Evolutionary conservation across 2,329 filamentous ascomycete genomes (phyloP).

Genomic region (Xylariaceae sp.): DNA sequence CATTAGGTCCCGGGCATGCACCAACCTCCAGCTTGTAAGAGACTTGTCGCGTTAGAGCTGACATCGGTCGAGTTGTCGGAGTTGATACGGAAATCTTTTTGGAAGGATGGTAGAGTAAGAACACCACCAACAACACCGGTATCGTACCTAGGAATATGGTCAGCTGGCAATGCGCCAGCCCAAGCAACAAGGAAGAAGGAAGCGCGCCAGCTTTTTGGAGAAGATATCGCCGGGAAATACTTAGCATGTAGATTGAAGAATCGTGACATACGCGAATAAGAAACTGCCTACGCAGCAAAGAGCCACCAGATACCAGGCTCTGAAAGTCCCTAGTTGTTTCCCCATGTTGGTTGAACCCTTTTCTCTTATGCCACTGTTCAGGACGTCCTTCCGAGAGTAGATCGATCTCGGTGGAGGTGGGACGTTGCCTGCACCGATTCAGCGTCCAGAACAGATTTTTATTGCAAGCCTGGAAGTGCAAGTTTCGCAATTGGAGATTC

Average conservation of each 20-base stretch:
- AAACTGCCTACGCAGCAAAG: slow-evolving; percentile 36
- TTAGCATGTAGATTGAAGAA: background rate
- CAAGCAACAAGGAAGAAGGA: too few species aligned
- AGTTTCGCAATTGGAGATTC: too few species aligned
- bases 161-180: background rate
- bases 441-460: too few species aligned
- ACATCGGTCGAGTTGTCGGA: slow-evolving; percentile 27
- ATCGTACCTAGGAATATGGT: slow-evolving; percentile 33
- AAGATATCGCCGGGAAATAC: too few species aligned
- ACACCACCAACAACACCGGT: slow-evolving; percentile 40
- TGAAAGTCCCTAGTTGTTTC: slow-evolving; percentile 29
- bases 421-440: too few species aligned
- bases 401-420: too few species aligned
- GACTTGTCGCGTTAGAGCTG: slow-evolving; percentile 35
- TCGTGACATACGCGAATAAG: slow-evolving; percentile 19
- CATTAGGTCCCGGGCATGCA: too few species aligned
- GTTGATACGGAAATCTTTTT: slow-evolving; percentile 32
- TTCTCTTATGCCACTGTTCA: too few species aligned
- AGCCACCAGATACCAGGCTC: slow-evolving; percentile 33
- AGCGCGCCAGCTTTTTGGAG: too few species aligned
- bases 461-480: too few species aligned
- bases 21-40: slow-evolving; percentile 33
- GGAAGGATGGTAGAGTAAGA: slow-evolving; percentile 34
- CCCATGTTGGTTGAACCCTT: slow-evolving; percentile 11
- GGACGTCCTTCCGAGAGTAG: too few species aligned